Base-by-base conservation (phyloP, 1,139 yeast species). In the Lodderomyces metapsilosis region DNA sequence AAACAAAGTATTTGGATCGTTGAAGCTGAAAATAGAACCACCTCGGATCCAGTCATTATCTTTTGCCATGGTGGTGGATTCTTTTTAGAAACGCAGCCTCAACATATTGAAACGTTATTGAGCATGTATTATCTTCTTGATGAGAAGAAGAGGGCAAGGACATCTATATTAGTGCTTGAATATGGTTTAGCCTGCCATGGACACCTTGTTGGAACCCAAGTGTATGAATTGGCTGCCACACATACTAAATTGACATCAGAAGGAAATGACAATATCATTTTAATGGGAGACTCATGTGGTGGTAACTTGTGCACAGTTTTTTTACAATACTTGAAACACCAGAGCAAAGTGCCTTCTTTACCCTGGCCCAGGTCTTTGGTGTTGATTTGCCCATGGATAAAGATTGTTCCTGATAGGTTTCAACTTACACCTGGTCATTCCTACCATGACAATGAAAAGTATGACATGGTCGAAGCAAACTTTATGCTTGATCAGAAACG, bases 31-130 rank as follows among this genome's bases (percentile, higher is more conserved):
- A 48, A 57, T 27, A 51, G 65, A 22, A 17, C 24, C 9, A 50
- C 56, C 11, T 15, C 37, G 1, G 74, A 70, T 44, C 76, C 76
- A 0, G 52, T 72, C 15, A 51, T 72, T 13, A 52, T 71, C 21
- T 71, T 58, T 44, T 47, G 57, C 11, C 77, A 72, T 45, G 77
- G 78, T 13, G 78, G 78, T 3, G 77, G 76, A 1, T 71, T 59
- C 49, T 68, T 59, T 41, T 42, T 68, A 28, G 65, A 70, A 43
- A 62, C 72, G 1, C 53, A 55, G 40, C 63, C 65, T 0, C 52
- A 56, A 34, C 77, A 71, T 44, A 32, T 71, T 24, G 62, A 62
- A 43, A 50, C 66, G 0, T 28, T 68, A n/a, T 40, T 63, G 12
- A 55, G 69, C 2, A 52, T 67, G 12, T 60, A 67, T 44, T 56